Conservation (phyloP, 805 yeast species). For the Blastobotrys robertii region DNA sequence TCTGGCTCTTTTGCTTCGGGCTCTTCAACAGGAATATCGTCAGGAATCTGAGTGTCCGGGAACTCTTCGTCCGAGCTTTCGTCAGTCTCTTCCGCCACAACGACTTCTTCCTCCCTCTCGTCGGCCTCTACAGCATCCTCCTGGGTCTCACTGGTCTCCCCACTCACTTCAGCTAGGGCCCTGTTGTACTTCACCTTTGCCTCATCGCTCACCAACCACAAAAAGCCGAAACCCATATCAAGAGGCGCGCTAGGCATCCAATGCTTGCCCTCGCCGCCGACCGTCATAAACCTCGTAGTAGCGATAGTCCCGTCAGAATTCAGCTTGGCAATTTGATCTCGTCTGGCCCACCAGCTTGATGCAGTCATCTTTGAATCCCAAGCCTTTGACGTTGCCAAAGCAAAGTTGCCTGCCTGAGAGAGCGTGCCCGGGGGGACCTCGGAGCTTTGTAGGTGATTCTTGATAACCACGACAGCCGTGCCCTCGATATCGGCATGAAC, state of each 20-base stretch:
- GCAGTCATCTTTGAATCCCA: slow-evolving; percentile 82
- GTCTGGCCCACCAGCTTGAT: slow-evolving; percentile 79
- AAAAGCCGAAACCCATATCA: slow-evolving; percentile 81
- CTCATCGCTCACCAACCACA: slow-evolving; percentile 60
- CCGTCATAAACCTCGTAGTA: slow-evolving; percentile 51
- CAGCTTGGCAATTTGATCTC: slow-evolving; percentile 56
- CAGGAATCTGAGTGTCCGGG: slow-evolving; percentile 21
- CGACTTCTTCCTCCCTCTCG: slow-evolving; percentile 9
- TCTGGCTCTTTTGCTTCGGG: slow-evolving; percentile 5
- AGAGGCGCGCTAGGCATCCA: slow-evolving; percentile 65
- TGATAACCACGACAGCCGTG: slow-evolving; percentile 66
- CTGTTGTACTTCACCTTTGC: slow-evolving; percentile 29
- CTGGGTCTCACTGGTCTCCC: slow-evolving; percentile 14
- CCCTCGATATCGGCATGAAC: slow-evolving; percentile 69
- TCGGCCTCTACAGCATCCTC: slow-evolving; percentile 8
- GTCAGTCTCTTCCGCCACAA: slow-evolving; percentile 19
- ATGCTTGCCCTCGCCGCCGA: slow-evolving; percentile 42
- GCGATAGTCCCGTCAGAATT: slow-evolving; percentile 39
- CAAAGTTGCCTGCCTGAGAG: slow-evolving; percentile 79
- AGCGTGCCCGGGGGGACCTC: slow-evolving; percentile 74
- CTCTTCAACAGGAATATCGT: slow-evolving; percentile 8
- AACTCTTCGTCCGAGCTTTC: slow-evolving; percentile 23
- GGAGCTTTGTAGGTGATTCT: slow-evolving; percentile 60
- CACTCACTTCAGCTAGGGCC: too few relatives aligned
- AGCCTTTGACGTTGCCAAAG: slow-evolving; percentile 66